These are phyloP conservation scores for Paxillus rubicundulus DNA, from an alignment of 768 basidiomycete genomes.

Conservation along the genomic window DNA sequence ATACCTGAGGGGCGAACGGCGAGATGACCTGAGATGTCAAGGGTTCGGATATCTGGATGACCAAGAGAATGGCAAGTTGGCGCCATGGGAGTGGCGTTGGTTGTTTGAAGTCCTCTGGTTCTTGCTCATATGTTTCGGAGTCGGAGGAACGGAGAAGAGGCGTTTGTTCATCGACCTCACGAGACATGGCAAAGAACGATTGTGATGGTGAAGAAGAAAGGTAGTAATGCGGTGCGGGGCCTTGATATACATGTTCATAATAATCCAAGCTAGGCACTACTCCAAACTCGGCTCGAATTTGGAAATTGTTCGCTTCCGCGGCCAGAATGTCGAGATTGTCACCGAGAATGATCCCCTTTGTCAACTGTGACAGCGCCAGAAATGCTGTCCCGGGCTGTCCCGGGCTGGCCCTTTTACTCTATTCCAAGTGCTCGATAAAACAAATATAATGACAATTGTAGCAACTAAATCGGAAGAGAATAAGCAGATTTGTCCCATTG, in stretches of 20 bases:
- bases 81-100: constrained; percentile 59
- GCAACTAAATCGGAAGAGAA: too few relatives aligned
- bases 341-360: too few relatives aligned
- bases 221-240: neutral
- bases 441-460: too few relatives aligned
- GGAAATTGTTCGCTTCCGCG: neutral
- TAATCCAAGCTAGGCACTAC: too few relatives aligned
- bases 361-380: too few relatives aligned
- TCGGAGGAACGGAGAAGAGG: constrained; percentile 42
- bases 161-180: constrained; percentile 49
- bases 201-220: neutral
- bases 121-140: constrained; percentile 27
- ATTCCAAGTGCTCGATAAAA: too few relatives aligned
- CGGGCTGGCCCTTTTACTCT: too few relatives aligned
- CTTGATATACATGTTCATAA: too few relatives aligned
- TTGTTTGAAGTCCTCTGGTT: constrained; percentile 3
- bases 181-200: neutral
- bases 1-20: constrained; percentile 65
- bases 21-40: constrained; percentile 69
- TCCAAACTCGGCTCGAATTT: neutral
- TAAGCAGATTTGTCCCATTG: constrained; percentile 64
- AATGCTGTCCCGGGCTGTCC: too few relatives aligned
- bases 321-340: neutral
- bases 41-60: constrained; percentile 70
- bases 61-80: constrained; percentile 61